A percentile compares a stretch with the other conserved stretches of the same genome.
Evolutionary conservation across 2,329 filamentous ascomycete species (phyloP).

Genomic region (Thelonectria blattea): DNA sequence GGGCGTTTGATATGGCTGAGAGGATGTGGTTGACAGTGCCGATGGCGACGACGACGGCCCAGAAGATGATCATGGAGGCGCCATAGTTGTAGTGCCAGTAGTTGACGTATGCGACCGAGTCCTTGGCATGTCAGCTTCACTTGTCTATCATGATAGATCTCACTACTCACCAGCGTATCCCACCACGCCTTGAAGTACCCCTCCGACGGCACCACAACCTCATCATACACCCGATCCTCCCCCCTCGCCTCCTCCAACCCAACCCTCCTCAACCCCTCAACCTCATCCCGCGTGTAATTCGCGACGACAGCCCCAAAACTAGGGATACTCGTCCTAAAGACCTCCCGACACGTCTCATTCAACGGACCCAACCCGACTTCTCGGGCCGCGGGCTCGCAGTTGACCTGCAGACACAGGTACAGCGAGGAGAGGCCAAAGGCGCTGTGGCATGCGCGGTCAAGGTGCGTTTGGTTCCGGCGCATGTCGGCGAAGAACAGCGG

Average conservation of each 20-base stretch:
- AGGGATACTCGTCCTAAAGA: slow-evolving; percentile 39
- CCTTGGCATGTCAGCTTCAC: slow-evolving; percentile 34
- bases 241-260: slow-evolving; percentile 34
- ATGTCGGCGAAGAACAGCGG: slow-evolving; percentile 43
- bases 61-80: slow-evolving; percentile 48
- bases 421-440: slow-evolving; percentile 40
- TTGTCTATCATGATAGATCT: background rate
- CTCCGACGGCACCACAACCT: slow-evolving; percentile 44
- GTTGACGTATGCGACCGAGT: slow-evolving; percentile 44
- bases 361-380: slow-evolving; percentile 35
- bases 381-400: slow-evolving; percentile 41
- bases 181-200: slow-evolving; percentile 44
- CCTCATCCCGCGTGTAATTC: slow-evolving; percentile 44
- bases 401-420: slow-evolving; percentile 46
- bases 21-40: slow-evolving; percentile 43
- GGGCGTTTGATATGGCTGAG: slow-evolving; percentile 15
- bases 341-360: slow-evolving; percentile 45
- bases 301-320: slow-evolving; percentile 43
- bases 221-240: slow-evolving; percentile 24
- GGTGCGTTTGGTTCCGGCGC: slow-evolving; percentile 25
- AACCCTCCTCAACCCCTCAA: slow-evolving; percentile 41
- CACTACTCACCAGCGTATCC: slow-evolving; percentile 45
- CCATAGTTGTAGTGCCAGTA: slow-evolving; percentile 46
- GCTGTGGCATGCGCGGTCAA: slow-evolving; percentile 40
- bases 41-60: slow-evolving; percentile 46